Evolutionary conservation across 1,284 basidiomycete genomes (phyloP).

Genomic region (Irpex sp.): DNA sequence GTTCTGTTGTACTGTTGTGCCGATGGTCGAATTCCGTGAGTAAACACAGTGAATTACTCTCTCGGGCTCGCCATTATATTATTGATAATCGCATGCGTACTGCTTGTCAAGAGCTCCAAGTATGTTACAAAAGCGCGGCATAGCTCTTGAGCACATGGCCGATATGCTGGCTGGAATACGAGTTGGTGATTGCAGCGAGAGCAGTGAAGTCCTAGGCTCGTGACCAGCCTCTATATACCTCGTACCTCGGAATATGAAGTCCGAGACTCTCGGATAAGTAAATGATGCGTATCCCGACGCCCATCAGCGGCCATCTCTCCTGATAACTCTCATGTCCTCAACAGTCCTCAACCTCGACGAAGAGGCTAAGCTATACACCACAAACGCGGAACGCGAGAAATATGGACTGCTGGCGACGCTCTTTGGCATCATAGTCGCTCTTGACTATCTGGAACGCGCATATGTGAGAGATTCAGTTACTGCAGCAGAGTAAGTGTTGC

Average conservation of each 20-base stretch:
- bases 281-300: not conserved
- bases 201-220: too few relatives aligned
- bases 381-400: constrained; percentile 87
- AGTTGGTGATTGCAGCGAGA: too few relatives aligned
- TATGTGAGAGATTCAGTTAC: constrained; percentile 93
- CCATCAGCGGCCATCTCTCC: not conserved
- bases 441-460: constrained; percentile 94
- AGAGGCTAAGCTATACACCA: constrained; percentile 87
- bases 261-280: not conserved
- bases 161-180: too few relatives aligned
- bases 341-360: constrained; percentile 69
- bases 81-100: too few relatives aligned
- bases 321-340: not conserved
- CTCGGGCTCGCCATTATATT: not conserved
- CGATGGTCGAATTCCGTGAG: not conserved
- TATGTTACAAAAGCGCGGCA: too few relatives aligned
- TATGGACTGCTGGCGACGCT: constrained; percentile 89
- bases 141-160: too few relatives aligned
- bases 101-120: too few relatives aligned
- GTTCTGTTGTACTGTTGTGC: not conserved
- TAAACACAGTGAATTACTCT: not conserved
- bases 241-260: not conserved
- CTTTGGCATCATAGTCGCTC: constrained; percentile 86
- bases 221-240: too few relatives aligned
- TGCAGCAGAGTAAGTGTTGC: constrained; percentile 74